Evolutionary conservation across 768 basidiomycete species (phyloP).

Genomic region (Psilocybe azurescens): DNA sequence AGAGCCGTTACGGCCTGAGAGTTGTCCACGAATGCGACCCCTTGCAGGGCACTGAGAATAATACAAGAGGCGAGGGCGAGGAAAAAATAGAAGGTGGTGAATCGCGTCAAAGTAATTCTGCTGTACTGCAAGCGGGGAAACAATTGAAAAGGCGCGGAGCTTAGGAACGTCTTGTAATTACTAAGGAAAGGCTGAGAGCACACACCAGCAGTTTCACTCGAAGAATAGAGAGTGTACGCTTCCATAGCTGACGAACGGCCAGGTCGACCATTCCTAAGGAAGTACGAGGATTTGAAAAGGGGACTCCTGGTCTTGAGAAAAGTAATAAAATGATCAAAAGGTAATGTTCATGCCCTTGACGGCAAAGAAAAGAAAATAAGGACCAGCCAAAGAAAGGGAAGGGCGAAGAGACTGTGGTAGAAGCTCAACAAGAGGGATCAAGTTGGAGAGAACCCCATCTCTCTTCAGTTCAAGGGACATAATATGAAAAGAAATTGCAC

Average conservation of each 20-base stretch:
- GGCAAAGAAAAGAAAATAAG: not conserved
- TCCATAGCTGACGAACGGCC: slow-evolving; percentile 22
- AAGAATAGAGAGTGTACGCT: slow-evolving; percentile 26
- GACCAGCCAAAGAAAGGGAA: slow-evolving; percentile 6
- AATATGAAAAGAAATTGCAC: slow-evolving; percentile 5
- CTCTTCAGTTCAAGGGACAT: not conserved
- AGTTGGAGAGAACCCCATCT: not conserved
- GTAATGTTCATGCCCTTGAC: slow-evolving; percentile 4
- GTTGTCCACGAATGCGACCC: slow-evolving; percentile 42
- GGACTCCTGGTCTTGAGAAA: not conserved
- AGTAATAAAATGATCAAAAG: not conserved
- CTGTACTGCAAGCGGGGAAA: slow-evolving; percentile 40
- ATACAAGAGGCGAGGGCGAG: slow-evolving; percentile 48
- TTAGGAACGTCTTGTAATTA: not conserved
- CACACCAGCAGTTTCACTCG: slow-evolving; percentile 35
- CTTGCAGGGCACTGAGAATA: slow-evolving; percentile 46
- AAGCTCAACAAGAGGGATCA: slow-evolving; percentile 1
- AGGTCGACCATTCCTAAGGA: slow-evolving; percentile 7
- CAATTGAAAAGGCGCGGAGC: not conserved
- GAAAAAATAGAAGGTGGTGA: slow-evolving; percentile 53
- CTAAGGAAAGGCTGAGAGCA: slow-evolving; percentile 1
- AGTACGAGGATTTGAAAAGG: not conserved
- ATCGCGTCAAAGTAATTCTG: slow-evolving; percentile 53
- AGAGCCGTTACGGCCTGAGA: slow-evolving; percentile 37
- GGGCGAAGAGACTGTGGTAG: not conserved